Evolutionary conservation across 345 rosid genomes (phyloP), one percentile per base, ranked within the genome.

Genomic region (Physaria fendleri): DNA sequence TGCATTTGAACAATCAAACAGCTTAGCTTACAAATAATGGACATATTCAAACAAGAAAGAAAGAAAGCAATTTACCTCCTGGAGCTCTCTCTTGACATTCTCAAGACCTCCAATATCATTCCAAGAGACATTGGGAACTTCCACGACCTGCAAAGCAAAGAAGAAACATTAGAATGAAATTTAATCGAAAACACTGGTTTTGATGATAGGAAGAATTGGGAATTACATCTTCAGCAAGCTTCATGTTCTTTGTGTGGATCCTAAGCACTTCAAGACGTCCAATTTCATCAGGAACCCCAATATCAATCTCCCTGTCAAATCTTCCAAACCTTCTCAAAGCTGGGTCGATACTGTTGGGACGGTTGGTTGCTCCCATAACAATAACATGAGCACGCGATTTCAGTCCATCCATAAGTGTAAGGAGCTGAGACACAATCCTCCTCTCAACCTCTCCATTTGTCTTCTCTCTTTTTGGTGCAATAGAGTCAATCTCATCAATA

Each of bases 231-330:
- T 88, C 95, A 4, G 95, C 78, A 51, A 91, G 95, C 78, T 88
- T 91, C 98, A 91, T 91, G 78, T 91, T 91, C 84, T 88, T 91
- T 17, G 96, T 88, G 60, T 91, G 98, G 39, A 91, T 91, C 38
- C 98, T 88, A 42, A 91, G 95, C 71, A 91, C 98, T 64, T 91
- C 98, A 48, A 91, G 96, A 14, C 98, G 96, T 17, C 98, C 98
- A 52, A 91, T 78, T 75, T 91, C 98, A 71, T 87, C 97, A 5
- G 97, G 97, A 23, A 90, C 94, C 30, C 97, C 97, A 60, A 90
- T 90, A 67, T 87, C 97, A 15, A 91, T 91, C 42, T 91, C 98
- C 71, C 96, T 74, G 20, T 88, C 98, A 68, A 91, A 91, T 29
- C 98, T 74, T 5, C 98, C 96, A 73, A 91, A 91, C 73, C 96